Percentiles rank a stretch among this genome's conserved stretches.
phyloP scores from a whole-genome alignment of 2,329 filamentous ascomycete genomes.

The Diplodia intermedia region DNA sequence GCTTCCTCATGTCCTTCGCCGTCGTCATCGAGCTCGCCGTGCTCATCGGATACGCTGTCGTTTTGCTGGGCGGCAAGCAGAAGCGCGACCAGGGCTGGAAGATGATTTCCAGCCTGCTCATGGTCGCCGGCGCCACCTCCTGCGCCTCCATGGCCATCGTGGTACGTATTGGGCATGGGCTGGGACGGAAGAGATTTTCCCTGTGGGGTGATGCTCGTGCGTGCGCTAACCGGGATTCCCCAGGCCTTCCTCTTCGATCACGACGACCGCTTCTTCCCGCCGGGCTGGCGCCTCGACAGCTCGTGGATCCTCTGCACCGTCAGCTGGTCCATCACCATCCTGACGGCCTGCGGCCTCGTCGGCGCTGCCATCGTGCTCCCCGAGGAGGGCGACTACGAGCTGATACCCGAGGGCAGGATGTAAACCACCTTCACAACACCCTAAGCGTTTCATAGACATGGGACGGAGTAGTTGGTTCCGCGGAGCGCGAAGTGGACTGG shows the following conservation, averaged over 20 bases:
- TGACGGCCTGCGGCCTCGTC: constrained; percentile 65
- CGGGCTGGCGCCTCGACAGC: constrained; percentile 78
- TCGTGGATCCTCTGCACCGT: constrained; percentile 75
- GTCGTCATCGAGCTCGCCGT: constrained; percentile 82
- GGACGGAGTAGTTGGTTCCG: constrained; percentile 17
- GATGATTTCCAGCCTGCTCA: constrained; percentile 70
- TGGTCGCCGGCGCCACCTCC: constrained; percentile 71
- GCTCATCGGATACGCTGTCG: constrained; percentile 78
- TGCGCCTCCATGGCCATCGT: constrained; percentile 81
- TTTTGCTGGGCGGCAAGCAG: constrained; percentile 78
- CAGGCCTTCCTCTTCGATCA: constrained; percentile 85
- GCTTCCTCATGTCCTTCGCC: constrained; percentile 85
- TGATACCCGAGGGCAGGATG: constrained; percentile 59
- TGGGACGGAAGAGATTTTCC: neutral
- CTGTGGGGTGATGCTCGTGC: constrained; percentile 5
- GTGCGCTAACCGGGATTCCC: constrained; percentile 3
- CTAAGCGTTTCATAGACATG: constrained; percentile 14
- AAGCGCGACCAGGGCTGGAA: constrained; percentile 85
- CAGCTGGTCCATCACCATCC: constrained; percentile 63
- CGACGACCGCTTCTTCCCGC: constrained; percentile 78
- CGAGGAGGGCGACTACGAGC: constrained; percentile 85
- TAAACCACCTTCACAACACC: neutral
- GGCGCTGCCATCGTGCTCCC: constrained; percentile 74
- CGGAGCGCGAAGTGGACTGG: constrained; percentile 20
- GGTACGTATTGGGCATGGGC: constrained; percentile 60